These are phyloP conservation scores for Colletotrichum melonis DNA, from an alignment of 2,329 filamentous ascomycete genomes.

Conservation along the genomic window DNA sequence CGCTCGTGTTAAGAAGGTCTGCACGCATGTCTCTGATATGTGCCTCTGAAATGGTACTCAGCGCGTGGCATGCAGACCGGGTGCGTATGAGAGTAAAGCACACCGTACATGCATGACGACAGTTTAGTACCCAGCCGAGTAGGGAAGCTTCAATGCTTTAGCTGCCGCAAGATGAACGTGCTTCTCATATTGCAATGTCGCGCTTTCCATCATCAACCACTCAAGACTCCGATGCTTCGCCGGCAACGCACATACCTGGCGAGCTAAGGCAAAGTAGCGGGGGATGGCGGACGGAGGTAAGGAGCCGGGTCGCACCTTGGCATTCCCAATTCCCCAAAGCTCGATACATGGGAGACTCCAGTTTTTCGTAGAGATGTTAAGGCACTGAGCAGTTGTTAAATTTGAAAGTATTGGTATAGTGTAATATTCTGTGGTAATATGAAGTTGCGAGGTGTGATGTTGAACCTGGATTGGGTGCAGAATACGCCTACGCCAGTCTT, in stretches of 20 bases:
- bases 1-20: not conserved
- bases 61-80: not conserved
- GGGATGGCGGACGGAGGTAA: not conserved
- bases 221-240: not conserved
- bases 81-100: not conserved
- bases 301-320: not conserved
- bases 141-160: slow-evolving; percentile 5
- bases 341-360: not conserved
- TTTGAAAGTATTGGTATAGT: not conserved
- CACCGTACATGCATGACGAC: slow-evolving; percentile 9
- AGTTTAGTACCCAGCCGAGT: slow-evolving; percentile 11
- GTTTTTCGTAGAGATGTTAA: not conserved
- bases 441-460: not conserved
- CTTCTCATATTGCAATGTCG: not conserved
- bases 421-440: slow-evolving; percentile 7
- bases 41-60: not conserved
- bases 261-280: not conserved
- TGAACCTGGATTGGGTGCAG: slow-evolving; percentile 4
- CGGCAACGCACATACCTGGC: not conserved
- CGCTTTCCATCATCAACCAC: not conserved
- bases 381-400: not conserved
- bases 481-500: not conserved
- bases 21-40: slow-evolving; percentile 14
- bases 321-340: not conserved
- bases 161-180: not conserved